Percentiles rank a stretch among this genome's conserved stretches.
These are phyloP conservation scores for Fusarium robinianum DNA, from an alignment of 2,329 filamentous ascomycete species.

Conservation along the genomic window DNA sequence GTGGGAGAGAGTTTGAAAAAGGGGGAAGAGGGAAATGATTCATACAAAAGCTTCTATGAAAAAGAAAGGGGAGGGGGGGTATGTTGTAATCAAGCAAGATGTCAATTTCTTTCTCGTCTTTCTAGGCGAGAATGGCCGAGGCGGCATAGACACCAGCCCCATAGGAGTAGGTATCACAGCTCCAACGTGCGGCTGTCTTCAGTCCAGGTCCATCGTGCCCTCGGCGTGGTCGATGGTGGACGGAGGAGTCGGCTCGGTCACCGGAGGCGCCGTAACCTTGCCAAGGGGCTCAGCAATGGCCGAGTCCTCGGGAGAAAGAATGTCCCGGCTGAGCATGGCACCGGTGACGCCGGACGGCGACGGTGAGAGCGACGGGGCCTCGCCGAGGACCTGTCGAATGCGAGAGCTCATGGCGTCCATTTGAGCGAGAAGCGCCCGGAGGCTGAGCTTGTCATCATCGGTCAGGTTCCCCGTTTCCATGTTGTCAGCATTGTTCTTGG, in stretches of 20 bases:
- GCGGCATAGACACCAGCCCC: no score
- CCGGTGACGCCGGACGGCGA: slow-evolving; percentile 24
- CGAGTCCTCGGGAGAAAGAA: slow-evolving; percentile 36
- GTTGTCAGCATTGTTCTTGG: slow-evolving; percentile 51
- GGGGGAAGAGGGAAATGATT: slow-evolving; percentile 8
- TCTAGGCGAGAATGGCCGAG: slow-evolving; percentile 3
- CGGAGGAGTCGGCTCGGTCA: slow-evolving; percentile 48
- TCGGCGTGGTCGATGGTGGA: slow-evolving; percentile 47
- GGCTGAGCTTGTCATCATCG: slow-evolving; percentile 48
- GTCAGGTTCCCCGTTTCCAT: slow-evolving; percentile 48
- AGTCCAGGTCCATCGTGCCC: slow-evolving; percentile 48
- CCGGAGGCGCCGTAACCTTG: slow-evolving; percentile 38
- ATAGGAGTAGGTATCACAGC: no score
- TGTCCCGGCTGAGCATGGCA: slow-evolving; percentile 29
- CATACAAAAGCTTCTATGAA: slow-evolving; percentile 26
- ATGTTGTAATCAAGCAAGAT: slow-evolving; percentile 25
- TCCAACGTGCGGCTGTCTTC: slow-evolving; percentile 7
- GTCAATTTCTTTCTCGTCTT: slow-evolving; percentile 23
- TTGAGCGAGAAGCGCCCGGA: slow-evolving; percentile 54
- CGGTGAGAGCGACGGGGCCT: no score
- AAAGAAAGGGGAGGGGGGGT: slow-evolving; percentile 14
- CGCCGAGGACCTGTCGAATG: slow-evolving; percentile 49
- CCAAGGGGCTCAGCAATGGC: slow-evolving; percentile 38
- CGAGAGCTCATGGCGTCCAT: slow-evolving; percentile 50
- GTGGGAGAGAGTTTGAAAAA: slow-evolving; percentile 7